These are phyloP conservation scores for Sparassis latifolia DNA, from an alignment of 1,284 basidiomycete species.

Conservation along the genomic window DNA sequence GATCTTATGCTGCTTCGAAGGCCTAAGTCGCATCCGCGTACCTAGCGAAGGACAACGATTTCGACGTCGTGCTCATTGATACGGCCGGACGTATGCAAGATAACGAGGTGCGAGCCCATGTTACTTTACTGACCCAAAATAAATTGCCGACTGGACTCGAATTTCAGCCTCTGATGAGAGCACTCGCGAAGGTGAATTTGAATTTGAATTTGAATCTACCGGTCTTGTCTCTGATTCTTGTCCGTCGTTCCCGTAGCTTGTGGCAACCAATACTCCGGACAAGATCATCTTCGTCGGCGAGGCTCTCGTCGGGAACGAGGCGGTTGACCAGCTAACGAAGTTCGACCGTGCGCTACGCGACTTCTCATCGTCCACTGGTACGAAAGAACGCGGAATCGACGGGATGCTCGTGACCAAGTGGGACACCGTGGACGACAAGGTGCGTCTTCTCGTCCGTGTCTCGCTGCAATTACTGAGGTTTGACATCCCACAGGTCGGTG, in stretches of 20 bases:
- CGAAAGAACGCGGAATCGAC: slow-evolving; percentile 84
- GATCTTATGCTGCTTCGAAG: neutral
- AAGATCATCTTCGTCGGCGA: slow-evolving; percentile 97
- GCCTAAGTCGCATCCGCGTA: neutral
- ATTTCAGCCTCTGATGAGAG: slow-evolving; percentile 86
- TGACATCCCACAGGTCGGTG: slow-evolving; percentile 65
- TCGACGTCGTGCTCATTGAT: slow-evolving; percentile 94
- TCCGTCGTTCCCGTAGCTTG: slow-evolving; percentile 47
- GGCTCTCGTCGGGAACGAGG: slow-evolving; percentile 94
- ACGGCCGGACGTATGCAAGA: slow-evolving; percentile 99
- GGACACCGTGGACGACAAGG: slow-evolving; percentile 95
- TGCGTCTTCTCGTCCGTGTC: slow-evolving; percentile 16
- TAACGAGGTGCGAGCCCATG: slow-evolving; percentile 67
- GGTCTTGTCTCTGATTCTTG: no score
- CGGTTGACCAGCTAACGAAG: slow-evolving; percentile 91
- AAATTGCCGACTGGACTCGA: neutral
- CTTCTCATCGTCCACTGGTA: slow-evolving; percentile 68
- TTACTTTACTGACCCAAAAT: neutral
- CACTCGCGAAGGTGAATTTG: slow-evolving; percentile 77
- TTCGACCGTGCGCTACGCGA: slow-evolving; percentile 90
- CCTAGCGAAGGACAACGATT: slow-evolving; percentile 76
- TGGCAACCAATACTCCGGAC: slow-evolving; percentile 87
- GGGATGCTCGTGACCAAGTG: slow-evolving; percentile 97
- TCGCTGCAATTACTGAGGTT: slow-evolving; percentile 8
- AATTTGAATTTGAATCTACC: no score